Evolutionary conservation across 768 basidiomycete species (phyloP).

Genomic region (Boletales sp.): DNA sequence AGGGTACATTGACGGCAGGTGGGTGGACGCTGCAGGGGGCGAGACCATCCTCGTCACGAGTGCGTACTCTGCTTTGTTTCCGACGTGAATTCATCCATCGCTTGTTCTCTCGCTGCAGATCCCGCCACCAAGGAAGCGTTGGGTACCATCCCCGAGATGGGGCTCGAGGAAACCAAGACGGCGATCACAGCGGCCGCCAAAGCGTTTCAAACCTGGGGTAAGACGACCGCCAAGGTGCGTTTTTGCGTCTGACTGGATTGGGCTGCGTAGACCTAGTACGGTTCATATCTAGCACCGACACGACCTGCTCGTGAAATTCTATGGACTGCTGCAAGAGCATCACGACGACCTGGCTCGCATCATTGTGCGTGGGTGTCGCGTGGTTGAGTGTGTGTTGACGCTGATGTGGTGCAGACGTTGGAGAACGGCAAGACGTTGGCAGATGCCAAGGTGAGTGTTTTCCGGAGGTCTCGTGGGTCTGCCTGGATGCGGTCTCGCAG

Average conservation of each 20-base stretch:
- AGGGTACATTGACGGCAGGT: conserved; percentile 81
- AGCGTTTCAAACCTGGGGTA: conserved; percentile 84
- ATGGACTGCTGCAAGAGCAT: conserved; percentile 74
- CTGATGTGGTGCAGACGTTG: conserved; percentile 55
- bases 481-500: conserved; percentile 29
- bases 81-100: too few relatives aligned
- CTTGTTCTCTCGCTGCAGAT: conserved; percentile 45
- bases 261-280: background rate
- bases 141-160: conserved; percentile 89
- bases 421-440: conserved; percentile 93
- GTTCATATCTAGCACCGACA: conserved; percentile 58
- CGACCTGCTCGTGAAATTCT: conserved; percentile 79
- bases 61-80: conserved; percentile 38
- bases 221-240: conserved; percentile 79
- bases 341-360: conserved; percentile 84
- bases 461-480: background rate
- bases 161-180: conserved; percentile 72
- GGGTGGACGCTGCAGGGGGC: conserved; percentile 76
- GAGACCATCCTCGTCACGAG: conserved; percentile 73
- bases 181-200: conserved; percentile 80
- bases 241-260: background rate
- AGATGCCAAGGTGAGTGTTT: conserved; percentile 65
- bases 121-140: conserved; percentile 83
- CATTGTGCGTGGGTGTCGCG: conserved; percentile 52
- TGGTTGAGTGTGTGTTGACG: conserved; percentile 1